Conservation (phyloP, 768 basidiomycete genomes). For the Melanogaster broomeanus region DNA sequence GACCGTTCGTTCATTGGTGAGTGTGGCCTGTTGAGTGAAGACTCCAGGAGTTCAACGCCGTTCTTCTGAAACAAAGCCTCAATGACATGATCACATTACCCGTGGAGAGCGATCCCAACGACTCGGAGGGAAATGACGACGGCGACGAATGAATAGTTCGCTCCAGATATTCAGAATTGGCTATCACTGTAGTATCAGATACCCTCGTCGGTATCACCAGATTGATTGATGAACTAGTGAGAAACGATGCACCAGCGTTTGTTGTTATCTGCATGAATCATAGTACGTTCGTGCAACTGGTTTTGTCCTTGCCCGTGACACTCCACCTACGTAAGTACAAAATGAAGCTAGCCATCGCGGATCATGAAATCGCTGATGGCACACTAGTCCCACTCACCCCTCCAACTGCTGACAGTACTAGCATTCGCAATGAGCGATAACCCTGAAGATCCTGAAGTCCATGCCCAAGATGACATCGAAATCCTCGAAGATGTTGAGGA, state of each 20-base stretch:
- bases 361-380: too few relatives aligned
- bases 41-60: neutral
- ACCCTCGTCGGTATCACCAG: too few relatives aligned
- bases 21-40: constrained; percentile 18
- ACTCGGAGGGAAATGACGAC: constrained; percentile 1
- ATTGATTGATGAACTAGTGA: too few relatives aligned
- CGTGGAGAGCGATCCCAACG: constrained; percentile 22
- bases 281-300: too few relatives aligned
- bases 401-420: too few relatives aligned
- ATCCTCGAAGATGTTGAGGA: constrained; percentile 28
- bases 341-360: too few relatives aligned
- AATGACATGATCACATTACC: constrained; percentile 72
- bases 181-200: too few relatives aligned
- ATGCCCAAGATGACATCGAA: constrained; percentile 9
- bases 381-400: too few relatives aligned
- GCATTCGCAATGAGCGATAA: constrained; percentile 14
- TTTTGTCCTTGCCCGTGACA: too few relatives aligned
- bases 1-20: constrained; percentile 82
- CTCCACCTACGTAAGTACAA: too few relatives aligned
- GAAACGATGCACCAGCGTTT: too few relatives aligned
- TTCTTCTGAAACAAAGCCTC: constrained; percentile 42
- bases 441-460: neutral
- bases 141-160: neutral
- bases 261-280: too few relatives aligned
- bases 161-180: neutral